Conservation (phyloP, 805 yeast genomes). For the Suhomyces sp. region DNA sequence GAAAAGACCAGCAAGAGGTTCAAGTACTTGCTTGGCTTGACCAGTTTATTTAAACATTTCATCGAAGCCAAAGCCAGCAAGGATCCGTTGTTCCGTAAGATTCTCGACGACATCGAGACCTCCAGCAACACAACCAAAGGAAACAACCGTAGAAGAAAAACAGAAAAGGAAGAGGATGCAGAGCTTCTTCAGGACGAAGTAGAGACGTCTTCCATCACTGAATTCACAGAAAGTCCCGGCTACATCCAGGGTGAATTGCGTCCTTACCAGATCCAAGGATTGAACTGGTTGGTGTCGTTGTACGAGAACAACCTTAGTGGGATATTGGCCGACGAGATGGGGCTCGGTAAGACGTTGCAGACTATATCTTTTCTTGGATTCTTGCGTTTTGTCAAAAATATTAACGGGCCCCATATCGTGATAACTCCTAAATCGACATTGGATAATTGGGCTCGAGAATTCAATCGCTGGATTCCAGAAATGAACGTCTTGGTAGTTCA, state of each 20-base stretch:
- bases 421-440: constrained; percentile 78
- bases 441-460: constrained; percentile 79
- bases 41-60: constrained; percentile 66
- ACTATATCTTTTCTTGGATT: constrained; percentile 76
- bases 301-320: constrained; percentile 70
- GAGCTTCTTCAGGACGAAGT: constrained; percentile 61
- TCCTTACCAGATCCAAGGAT: constrained; percentile 76
- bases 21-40: constrained; percentile 61
- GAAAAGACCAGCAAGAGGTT: constrained; percentile 64
- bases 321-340: constrained; percentile 84
- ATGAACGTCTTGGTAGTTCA: constrained; percentile 66
- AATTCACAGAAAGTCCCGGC: constrained; percentile 50
- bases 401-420: constrained; percentile 70
- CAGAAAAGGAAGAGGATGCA: constrained; percentile 77
- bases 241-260: constrained; percentile 59
- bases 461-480: constrained; percentile 77
- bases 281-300: constrained; percentile 72
- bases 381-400: constrained; percentile 56
- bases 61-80: constrained; percentile 60
- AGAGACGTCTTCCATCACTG: constrained; percentile 33
- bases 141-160: constrained; percentile 54
- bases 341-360: constrained; percentile 77
- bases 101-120: constrained; percentile 41
- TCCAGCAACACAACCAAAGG: background rate
- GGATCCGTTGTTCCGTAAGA: constrained; percentile 55